phyloP scores from a whole-genome alignment of 1,284 basidiomycete genomes.

The Vanrija sp. region DNA sequence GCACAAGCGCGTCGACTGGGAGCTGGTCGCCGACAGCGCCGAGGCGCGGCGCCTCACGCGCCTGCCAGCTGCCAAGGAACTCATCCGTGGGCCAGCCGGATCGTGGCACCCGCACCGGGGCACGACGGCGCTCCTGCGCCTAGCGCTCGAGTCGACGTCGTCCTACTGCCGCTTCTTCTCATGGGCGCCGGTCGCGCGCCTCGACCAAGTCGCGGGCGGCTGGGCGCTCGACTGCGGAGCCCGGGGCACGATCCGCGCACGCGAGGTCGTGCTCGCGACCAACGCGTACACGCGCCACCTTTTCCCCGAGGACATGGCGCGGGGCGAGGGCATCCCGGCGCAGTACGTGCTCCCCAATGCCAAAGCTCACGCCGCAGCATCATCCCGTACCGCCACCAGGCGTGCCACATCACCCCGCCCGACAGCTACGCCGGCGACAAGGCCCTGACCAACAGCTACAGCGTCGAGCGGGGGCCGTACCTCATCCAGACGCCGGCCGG shows the following conservation, averaged over 20 bases:
- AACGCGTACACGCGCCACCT: slow-evolving; percentile 33
- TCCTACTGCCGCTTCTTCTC: slow-evolving; percentile 17
- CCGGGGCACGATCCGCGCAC: slow-evolving; percentile 21
- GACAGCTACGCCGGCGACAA: slow-evolving; percentile 12
- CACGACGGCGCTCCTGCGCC: not conserved
- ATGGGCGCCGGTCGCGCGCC: slow-evolving; percentile 16
- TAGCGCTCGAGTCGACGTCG: not conserved
- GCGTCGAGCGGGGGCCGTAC: slow-evolving; percentile 18
- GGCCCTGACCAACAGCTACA: slow-evolving; percentile 13
- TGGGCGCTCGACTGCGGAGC: slow-evolving; percentile 19
- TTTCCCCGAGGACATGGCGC: slow-evolving; percentile 9
- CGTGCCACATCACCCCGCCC: slow-evolving; percentile 21
- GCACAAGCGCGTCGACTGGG: not conserved
- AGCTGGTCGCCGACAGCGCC: not conserved
- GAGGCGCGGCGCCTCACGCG: not conserved
- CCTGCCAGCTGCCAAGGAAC: not conserved
- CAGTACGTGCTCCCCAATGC: not conserved
- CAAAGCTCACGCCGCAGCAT: slow-evolving; percentile 6
- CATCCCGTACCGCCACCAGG: slow-evolving; percentile 22
- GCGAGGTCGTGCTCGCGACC: slow-evolving; percentile 27
- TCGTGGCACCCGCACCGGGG: slow-evolving; percentile 1
- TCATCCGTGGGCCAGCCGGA: not conserved
- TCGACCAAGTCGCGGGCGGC: slow-evolving; percentile 1
- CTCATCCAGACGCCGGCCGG: slow-evolving; percentile 18
- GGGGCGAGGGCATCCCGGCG: not conserved